Conservation (phyloP, 2,329 filamentous ascomycete species). For the Teratosphaeria pseudoeucalypti region DNA sequence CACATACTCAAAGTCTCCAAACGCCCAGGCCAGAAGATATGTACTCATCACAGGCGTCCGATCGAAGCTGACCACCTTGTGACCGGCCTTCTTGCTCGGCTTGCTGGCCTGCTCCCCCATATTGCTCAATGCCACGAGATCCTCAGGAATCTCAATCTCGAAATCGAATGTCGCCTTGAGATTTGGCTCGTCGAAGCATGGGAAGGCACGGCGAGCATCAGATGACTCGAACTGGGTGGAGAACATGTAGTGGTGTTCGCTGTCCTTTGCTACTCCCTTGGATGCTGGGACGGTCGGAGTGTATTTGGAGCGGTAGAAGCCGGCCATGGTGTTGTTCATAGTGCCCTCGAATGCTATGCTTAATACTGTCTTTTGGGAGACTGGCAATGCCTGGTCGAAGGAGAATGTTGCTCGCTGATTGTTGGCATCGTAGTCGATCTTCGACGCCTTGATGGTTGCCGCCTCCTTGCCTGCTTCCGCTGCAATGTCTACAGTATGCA, state of each 20-base stretch:
- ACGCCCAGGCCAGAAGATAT: constrained; percentile 82
- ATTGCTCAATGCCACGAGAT: constrained; percentile 84
- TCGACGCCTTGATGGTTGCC: constrained; percentile 49
- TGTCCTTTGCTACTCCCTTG: constrained; percentile 65
- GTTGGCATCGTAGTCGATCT: constrained; percentile 70
- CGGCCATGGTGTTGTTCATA: constrained; percentile 89
- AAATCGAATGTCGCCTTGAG: constrained; percentile 95
- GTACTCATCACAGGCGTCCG: constrained; percentile 81
- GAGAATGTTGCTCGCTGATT: constrained; percentile 72
- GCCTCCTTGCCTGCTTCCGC: constrained; percentile 48
- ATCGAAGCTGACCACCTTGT: constrained; percentile 65
- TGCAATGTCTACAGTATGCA: constrained; percentile 56
- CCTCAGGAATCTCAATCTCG: constrained; percentile 78
- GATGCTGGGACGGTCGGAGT: constrained; percentile 65
- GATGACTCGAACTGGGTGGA: constrained; percentile 97
- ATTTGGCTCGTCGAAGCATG: constrained; percentile 96
- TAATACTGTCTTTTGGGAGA: constrained; percentile 55
- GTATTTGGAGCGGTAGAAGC: constrained; percentile 91
- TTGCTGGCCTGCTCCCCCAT: constrained; percentile 75
- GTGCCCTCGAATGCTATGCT: constrained; percentile 66
- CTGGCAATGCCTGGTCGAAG: constrained; percentile 62
- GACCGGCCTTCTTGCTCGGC: constrained; percentile 55
- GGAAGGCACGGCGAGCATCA: constrained; percentile 88
- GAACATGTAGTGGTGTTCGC: constrained; percentile 54
- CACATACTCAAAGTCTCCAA: constrained; percentile 94